A percentile compares a stretch with the other conserved stretches of the same genome.
Evolutionary conservation across 129 eudicot species (phyloP).

Genomic region (Chrysanthemum seticuspe): DNA sequence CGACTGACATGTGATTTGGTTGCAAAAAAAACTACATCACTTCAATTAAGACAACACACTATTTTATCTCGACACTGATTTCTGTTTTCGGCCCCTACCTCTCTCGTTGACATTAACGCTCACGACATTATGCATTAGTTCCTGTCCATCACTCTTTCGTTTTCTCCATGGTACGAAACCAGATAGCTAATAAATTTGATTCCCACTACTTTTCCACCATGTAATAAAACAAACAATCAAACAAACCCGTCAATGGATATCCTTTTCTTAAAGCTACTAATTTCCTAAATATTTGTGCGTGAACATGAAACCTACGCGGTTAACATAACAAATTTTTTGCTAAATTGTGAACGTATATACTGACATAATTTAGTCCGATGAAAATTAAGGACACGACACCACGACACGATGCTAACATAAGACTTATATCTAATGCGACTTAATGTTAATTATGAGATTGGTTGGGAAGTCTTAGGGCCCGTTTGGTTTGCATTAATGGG

Average conservation of each 20-base stretch:
- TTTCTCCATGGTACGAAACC: conserved; percentile 25
- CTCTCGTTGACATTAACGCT: conserved; percentile 11
- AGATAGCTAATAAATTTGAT: conserved; percentile 12
- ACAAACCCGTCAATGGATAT: background rate
- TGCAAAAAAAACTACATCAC: background rate
- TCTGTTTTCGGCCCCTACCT: conserved; percentile 2
- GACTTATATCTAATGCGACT: conserved; percentile 2
- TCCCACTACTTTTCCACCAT: background rate
- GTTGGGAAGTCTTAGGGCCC: conserved; percentile 40
- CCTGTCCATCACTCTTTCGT: conserved; percentile 10
- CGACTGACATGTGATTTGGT: conserved; percentile 30
- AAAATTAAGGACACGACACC: background rate
- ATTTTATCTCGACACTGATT: conserved; percentile 11
- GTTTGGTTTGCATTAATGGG: no score
- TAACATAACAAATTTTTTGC: background rate
- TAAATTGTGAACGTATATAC: background rate
- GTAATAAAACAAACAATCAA: background rate
- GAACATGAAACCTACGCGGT: background rate
- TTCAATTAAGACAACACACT: conserved; percentile 19
- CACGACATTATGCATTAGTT: conserved; percentile 12
- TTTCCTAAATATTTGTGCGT: background rate
- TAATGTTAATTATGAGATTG: conserved; percentile 44
- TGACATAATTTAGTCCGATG: background rate
- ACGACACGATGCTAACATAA: background rate
- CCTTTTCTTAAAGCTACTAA: background rate